phyloP scores from a whole-genome alignment of 176 grass and related monocot species.

The Hsuehochloa calcarea region DNA sequence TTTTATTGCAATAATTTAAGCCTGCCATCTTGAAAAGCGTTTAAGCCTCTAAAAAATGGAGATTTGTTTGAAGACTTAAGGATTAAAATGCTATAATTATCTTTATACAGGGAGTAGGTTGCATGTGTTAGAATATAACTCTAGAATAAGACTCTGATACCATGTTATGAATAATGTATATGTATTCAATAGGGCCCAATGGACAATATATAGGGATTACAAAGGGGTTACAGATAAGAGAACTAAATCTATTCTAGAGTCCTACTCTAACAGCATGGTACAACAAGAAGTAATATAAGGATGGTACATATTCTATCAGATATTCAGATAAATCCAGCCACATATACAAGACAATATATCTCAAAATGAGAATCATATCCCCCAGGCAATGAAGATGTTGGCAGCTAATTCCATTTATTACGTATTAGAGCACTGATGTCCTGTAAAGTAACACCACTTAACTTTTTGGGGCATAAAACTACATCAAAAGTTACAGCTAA shows the following conservation, averaged over 20 bases:
- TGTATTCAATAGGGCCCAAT: no score
- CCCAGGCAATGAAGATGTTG: background rate
- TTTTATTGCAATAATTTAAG: background rate
- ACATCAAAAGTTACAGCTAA: background rate
- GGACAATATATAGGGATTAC: no score
- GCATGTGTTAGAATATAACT: no score
- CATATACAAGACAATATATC: background rate
- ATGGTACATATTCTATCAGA: background rate
- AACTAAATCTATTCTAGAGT: no score
- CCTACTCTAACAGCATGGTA: no score
- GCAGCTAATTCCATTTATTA: background rate
- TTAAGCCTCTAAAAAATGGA: background rate
- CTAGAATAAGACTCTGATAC: no score
- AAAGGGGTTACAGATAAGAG: no score
- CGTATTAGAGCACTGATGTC: background rate
- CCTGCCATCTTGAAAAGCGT: background rate
- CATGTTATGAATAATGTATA: no score
- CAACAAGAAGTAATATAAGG: background rate
- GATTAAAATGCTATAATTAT: background rate
- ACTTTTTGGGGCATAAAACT: background rate
- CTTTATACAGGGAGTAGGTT: background rate
- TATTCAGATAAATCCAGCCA: background rate
- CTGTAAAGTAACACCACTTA: background rate
- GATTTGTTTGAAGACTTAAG: background rate
- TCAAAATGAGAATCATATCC: background rate